Conservation (phyloP, 164 flowering plant genomes). For the Platanus orientalis region DNA sequence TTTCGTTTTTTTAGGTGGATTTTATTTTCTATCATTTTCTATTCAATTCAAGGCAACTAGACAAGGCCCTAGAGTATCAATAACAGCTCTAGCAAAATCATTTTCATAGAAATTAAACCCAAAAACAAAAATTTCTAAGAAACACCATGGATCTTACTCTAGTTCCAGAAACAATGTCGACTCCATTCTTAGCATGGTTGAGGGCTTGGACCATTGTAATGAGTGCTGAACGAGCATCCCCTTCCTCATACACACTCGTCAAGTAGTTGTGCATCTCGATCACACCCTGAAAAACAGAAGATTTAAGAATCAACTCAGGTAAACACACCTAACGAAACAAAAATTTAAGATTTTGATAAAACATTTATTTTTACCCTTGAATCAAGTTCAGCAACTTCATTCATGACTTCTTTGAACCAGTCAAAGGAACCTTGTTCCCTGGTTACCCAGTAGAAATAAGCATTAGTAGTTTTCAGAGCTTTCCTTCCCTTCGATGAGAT, state of each 20-base stretch:
- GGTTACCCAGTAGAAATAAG: slow-evolving; percentile 98
- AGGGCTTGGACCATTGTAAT: slow-evolving; percentile 99
- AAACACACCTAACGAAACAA: not conserved
- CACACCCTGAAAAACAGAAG: slow-evolving; percentile 49
- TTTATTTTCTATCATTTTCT: no score
- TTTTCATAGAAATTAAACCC: no score
- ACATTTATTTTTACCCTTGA: slow-evolving; percentile 50
- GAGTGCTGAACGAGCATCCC: slow-evolving; percentile 98
- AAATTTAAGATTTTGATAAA: not conserved
- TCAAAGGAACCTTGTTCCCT: slow-evolving; percentile 99
- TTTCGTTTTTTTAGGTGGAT: no score
- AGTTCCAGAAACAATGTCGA: slow-evolving; percentile 94
- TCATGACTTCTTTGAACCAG: slow-evolving; percentile 99
- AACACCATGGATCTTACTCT: slow-evolving; percentile 37
- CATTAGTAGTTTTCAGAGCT: slow-evolving; percentile 79
- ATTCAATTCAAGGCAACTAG: no score
- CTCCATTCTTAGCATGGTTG: slow-evolving; percentile 96
- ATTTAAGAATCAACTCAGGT: not conserved
- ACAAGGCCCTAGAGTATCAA: no score
- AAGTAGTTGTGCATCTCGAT: slow-evolving; percentile 99
- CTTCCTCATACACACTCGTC: slow-evolving; percentile 98
- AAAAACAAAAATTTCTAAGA: not conserved
- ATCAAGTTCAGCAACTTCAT: slow-evolving; percentile 94
- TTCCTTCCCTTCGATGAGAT: slow-evolving; percentile 54
- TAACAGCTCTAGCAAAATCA: no score